A percentile compares a stretch with the other conserved stretches of the same genome.
These are phyloP conservation scores for Penicillium coffeae DNA, from an alignment of 495 filamentous ascomycete genomes.

Conservation along the genomic window DNA sequence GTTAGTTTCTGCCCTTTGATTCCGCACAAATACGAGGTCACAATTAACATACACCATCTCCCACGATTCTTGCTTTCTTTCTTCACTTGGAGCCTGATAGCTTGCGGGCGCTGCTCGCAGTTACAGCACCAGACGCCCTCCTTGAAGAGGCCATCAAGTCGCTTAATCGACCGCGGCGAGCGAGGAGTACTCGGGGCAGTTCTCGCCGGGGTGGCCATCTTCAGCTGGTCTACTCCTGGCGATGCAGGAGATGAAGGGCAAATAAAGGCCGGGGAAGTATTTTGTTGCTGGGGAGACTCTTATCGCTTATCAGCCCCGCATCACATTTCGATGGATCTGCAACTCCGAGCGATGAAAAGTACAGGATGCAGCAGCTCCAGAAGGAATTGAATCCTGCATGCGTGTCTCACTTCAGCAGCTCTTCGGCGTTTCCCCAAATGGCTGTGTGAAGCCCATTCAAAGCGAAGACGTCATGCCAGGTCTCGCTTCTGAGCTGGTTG, in stretches of 20 bases:
- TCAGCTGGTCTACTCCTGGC: no score
- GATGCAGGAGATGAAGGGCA: slow-evolving; percentile 4
- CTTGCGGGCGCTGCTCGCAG: slow-evolving; percentile 60
- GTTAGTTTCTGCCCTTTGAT: not conserved
- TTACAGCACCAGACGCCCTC: slow-evolving; percentile 62
- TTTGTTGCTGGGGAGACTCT: not conserved
- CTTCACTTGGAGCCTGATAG: slow-evolving; percentile 56
- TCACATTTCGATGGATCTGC: not conserved
- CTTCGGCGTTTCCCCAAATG: no score
- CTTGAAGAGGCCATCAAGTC: slow-evolving; percentile 52
- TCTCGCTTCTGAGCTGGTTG: no score
- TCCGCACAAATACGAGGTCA: not conserved
- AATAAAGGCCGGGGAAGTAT: not conserved
- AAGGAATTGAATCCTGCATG: no score
- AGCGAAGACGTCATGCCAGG: no score
- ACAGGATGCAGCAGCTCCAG: no score
- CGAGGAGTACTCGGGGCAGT: not conserved
- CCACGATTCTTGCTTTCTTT: slow-evolving; percentile 65
- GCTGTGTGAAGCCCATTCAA: no score
- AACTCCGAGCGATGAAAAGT: no score
- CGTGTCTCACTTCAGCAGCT: no score
- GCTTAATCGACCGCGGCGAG: slow-evolving; percentile 29
- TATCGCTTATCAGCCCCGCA: not conserved
- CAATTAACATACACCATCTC: slow-evolving; percentile 49
- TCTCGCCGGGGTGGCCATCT: slow-evolving; percentile 13